These are phyloP conservation scores for Fagus crenata DNA, from an alignment of 306 rosid genomes.

Conservation along the genomic window DNA sequence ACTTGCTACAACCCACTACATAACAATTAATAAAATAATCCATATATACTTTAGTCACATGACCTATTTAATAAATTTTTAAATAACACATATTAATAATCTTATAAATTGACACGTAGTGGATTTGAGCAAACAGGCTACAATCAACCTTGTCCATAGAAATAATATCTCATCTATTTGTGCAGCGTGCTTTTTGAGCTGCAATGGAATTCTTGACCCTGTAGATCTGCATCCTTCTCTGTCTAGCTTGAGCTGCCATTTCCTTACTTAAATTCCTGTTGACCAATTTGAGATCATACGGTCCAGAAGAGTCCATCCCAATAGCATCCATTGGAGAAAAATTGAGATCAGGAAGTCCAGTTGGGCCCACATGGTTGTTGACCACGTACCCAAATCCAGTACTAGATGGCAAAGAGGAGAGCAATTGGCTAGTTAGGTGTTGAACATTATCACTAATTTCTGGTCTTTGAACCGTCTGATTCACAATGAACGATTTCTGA, in stretches of 20 bases:
- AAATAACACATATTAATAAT: too few relatives aligned
- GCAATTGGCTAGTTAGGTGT: slow-evolving; percentile 2
- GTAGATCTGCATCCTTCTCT: slow-evolving; percentile 47
- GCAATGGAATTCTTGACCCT: slow-evolving; percentile 41
- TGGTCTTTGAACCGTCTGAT: slow-evolving; percentile 24
- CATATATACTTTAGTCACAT: too few relatives aligned
- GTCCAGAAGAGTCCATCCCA: slow-evolving; percentile 10
- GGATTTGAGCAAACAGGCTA: too few relatives aligned
- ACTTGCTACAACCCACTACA: too few relatives aligned
- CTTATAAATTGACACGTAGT: too few relatives aligned
- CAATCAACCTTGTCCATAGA: too few relatives aligned
- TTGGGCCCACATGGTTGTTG: slow-evolving; percentile 12
- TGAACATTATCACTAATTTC: slow-evolving; percentile 19
- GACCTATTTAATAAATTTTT: too few relatives aligned
- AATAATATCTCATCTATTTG: slow-evolving; percentile 9
- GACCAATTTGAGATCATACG: slow-evolving; percentile 26
- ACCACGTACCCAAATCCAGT: neutral
- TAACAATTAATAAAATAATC: too few relatives aligned
- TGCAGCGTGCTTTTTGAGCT: slow-evolving; percentile 24
- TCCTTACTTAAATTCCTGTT: slow-evolving; percentile 20
- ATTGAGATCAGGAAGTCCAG: slow-evolving; percentile 55
- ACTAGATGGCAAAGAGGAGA: slow-evolving; percentile 19
- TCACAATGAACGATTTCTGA: neutral
- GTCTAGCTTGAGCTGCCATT: slow-evolving; percentile 51
- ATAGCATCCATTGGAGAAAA: slow-evolving; percentile 13